Evolutionary conservation across 83 land plant species (phyloP), one percentile per base, ranked within the genome.

Genomic region (Thuja plicata): DNA sequence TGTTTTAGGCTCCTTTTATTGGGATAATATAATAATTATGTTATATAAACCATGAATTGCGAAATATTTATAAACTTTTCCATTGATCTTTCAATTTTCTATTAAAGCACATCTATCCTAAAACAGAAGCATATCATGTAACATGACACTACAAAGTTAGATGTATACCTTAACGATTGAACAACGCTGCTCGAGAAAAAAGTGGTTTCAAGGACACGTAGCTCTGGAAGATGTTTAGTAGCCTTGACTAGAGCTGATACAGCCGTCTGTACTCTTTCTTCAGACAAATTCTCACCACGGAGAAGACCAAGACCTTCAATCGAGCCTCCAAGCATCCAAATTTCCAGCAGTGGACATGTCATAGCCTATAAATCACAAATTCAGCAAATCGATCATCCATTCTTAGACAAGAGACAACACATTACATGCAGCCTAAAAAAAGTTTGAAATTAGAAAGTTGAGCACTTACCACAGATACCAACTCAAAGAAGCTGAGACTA

Each of bases 321-420:
- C 40, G 93, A 90, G 11, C 92, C 93, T 40, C 93, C 93, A 82
- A 90, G 78, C 76, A 92, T 54, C 84, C 91, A 87, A 38, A 88
- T 57, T 78, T 92, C 93, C 45, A 90, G 80, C 12, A 62, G 80
- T 5, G 88, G 93, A 77, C 92, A 92, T 34, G 89, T 90, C 8
- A 21, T 24, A 11, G 92, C 92, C 91, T 92, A 87, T 37, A 89
- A 88, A 11, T 35, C 32, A 52, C 32, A 41, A 50, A 86, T 83
- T 21, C 54, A 50, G 32, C 32, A 50, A 88, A 19, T 54, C 37
- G 34, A 45, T 17, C 57, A 38, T 84, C 24, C 15, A 17, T 35
- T 46, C 11, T n/a, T 48, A 15, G 15, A 40, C n/a, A 82, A 82
- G 1, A 82, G 15, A 43, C 16, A 24, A 82, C 27, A 24, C 11